Conservation (phyloP, 208 protist genomes). For the Plasmodiophora brassicae region DNA sequence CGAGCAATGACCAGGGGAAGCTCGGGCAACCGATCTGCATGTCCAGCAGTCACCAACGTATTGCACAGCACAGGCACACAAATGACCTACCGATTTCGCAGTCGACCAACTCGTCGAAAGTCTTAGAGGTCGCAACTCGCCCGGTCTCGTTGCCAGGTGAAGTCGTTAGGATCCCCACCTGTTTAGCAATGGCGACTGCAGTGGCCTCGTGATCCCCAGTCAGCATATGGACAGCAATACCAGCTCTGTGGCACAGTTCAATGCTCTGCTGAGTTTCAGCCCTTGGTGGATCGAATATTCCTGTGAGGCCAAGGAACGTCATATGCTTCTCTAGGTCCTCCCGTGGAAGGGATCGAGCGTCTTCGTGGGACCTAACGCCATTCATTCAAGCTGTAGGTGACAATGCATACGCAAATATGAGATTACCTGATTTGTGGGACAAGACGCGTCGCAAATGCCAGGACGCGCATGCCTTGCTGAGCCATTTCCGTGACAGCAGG, state of each 20-base stretch:
- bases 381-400: no score
- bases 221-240: conserved; percentile 94
- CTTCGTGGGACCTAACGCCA: not conserved
- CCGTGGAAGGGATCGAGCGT: not conserved
- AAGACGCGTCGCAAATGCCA: conserved; percentile 43
- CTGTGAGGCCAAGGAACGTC: conserved; percentile 57
- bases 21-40: not conserved
- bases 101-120: not conserved
- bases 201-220: conserved; percentile 80
- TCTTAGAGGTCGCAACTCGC: not conserved
- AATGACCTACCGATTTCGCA: not conserved
- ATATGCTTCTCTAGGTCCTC: conserved; percentile 52
- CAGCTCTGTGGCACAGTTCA: conserved; percentile 76
- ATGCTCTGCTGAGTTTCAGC: conserved; percentile 79
- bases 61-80: not conserved
- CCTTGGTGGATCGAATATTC: conserved; percentile 86
- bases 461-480: conserved; percentile 44
- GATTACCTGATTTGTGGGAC: no score
- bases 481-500: not conserved
- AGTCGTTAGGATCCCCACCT: conserved; percentile 73
- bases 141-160: not conserved
- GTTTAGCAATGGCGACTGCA: conserved; percentile 82
- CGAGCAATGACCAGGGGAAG: conserved; percentile 35
- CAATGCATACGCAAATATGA: no score
- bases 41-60: no score